These are phyloP conservation scores for Penicillium taxi DNA, from an alignment of 495 filamentous ascomycete species.

Conservation along the genomic window DNA sequence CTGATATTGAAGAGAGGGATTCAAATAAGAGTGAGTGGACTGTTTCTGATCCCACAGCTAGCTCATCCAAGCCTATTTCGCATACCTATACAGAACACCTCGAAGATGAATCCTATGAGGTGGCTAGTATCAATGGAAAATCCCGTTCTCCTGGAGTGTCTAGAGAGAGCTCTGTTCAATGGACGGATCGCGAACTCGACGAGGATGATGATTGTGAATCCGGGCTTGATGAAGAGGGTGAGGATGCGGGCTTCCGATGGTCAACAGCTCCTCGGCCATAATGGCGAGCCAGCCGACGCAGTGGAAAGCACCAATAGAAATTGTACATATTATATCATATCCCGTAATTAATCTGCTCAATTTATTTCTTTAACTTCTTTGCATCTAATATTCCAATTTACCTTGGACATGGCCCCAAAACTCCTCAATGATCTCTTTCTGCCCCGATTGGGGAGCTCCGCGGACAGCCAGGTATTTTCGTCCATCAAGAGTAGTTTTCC, in stretches of 20 bases:
- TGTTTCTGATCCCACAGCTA: too few species aligned
- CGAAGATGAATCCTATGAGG: constrained; percentile 10
- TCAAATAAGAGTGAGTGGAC: too few species aligned
- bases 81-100: too few species aligned
- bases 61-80: too few species aligned
- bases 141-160: constrained; percentile 12
- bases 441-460: constrained; percentile 49
- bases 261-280: constrained; percentile 4
- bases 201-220: constrained; percentile 27
- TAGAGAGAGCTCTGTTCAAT: constrained; percentile 30
- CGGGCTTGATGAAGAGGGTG: constrained; percentile 15
- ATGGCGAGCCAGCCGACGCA: not conserved
- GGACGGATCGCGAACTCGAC: constrained; percentile 33
- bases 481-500: constrained; percentile 66
- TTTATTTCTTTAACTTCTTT: not conserved
- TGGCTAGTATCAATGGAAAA: constrained; percentile 7
- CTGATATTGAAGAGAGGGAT: too few species aligned
- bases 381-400: constrained; percentile 24
- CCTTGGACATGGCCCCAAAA: constrained; percentile 56
- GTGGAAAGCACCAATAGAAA: not conserved
- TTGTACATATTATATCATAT: constrained; percentile 17
- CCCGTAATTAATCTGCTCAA: constrained; percentile 4
- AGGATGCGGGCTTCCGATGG: constrained; percentile 16
- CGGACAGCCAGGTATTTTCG: constrained; percentile 74
- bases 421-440: constrained; percentile 70